Base-by-base conservation (phyloP, 2,329 filamentous ascomycete species). In the Apiospora marii region DNA sequence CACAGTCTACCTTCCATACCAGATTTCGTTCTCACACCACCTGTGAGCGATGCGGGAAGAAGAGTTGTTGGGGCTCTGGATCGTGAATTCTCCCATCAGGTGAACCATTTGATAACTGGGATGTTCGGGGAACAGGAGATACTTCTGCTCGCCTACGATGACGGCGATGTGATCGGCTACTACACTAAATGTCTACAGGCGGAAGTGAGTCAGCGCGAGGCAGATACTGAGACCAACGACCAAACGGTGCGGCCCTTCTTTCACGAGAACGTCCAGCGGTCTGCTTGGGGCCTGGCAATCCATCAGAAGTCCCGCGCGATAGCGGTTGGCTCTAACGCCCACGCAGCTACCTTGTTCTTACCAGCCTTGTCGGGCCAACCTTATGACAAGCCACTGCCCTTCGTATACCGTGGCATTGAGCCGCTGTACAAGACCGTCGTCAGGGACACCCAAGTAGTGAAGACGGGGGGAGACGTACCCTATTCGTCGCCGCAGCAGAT, bases 201-300 rank as follows among this genome's bases (percentile, higher is more conserved):
- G 5, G 76, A 77, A n/a, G 72, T 81, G 27, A 24, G 68, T n/a
- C 73, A 70, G 34, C 72, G 72, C 10, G 77, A 78, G 72, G 34
- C 64, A 74, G 30, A 64, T 64, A n/a, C 4, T 22, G 30, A 64
- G 19, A 64, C n/a, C 34, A 64, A 12, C 30, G 19, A 64, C 19
- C 58, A 64, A 12, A n/a, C 22, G 22, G 34, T 74, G 41, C 53
- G 77, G 78, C 72, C 79, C 80, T 93, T 97, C 78, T 93, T 98
- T 72, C 89, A 91, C 73, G 89, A 93, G 49, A 95, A 93, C 79
- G 94, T 98, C 2, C 89, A 90, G 1, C 84, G 83, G 34, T 96
- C 94, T 73, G 96, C 95, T 2, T 99, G 96, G 96, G 96, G 96
- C 0, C 83, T 98, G 68, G 92, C 94, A 10, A 88, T 98, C 14